phyloP scores from a whole-genome alignment of 371 early-diverging fungal genomes.

The Syncephalastrum racemosum region DNA sequence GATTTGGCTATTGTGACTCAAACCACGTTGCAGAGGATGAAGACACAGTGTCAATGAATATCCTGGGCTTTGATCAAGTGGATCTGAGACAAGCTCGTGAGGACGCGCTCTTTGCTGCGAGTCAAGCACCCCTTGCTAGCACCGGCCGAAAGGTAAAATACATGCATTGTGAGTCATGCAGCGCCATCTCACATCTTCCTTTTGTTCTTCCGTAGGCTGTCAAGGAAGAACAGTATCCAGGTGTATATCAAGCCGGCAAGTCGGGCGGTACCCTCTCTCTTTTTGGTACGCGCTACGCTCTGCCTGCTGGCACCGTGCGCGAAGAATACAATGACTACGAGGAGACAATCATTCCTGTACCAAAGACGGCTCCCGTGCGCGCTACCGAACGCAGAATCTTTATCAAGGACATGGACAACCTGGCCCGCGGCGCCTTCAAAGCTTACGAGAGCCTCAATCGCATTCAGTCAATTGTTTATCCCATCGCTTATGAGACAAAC shows the following conservation, averaged over 20 bases:
- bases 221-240: constrained; percentile 46
- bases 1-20: too few relatives aligned
- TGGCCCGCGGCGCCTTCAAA: constrained; percentile 78
- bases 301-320: constrained; percentile 72
- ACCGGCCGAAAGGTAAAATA: constrained; percentile 30
- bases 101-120: constrained; percentile 44
- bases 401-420: constrained; percentile 69
- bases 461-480: constrained; percentile 94
- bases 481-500: constrained; percentile 89
- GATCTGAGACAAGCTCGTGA: constrained; percentile 56
- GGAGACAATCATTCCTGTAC: constrained; percentile 78
- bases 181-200: not conserved
- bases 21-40: constrained; percentile 40
- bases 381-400: constrained; percentile 58
- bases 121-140: constrained; percentile 40
- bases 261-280: constrained; percentile 53
- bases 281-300: constrained; percentile 66
- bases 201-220: constrained; percentile 12
- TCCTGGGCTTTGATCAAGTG: constrained; percentile 55
- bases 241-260: constrained; percentile 60
- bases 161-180: not conserved
- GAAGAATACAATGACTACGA: constrained; percentile 73
- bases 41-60: constrained; percentile 47
- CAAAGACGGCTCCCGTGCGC: constrained; percentile 59
- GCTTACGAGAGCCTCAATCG: constrained; percentile 90